Percentiles rank a stretch among this genome's conserved stretches.
Evolutionary conservation across 2,329 filamentous ascomycete genomes (phyloP).

Genomic region (Neofusicoccum parvum): DNA sequence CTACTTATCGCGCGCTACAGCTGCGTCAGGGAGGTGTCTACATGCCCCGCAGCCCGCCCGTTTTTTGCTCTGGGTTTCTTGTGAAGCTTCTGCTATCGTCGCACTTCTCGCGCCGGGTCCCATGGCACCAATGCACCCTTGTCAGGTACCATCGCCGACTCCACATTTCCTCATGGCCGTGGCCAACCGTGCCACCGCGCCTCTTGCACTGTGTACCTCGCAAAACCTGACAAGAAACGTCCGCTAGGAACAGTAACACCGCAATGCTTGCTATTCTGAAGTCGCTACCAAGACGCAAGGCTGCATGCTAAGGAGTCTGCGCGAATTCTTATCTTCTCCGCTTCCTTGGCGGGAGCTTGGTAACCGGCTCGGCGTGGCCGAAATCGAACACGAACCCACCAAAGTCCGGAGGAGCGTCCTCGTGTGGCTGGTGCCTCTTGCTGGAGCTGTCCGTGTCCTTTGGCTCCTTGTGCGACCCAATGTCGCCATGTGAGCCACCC

Average conservation of each 20-base stretch:
- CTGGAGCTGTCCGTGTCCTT: not conserved
- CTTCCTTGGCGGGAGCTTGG: slow-evolving; percentile 20
- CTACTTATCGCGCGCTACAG: slow-evolving; percentile 4
- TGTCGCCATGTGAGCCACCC: slow-evolving; percentile 25
- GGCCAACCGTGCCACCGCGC: not conserved
- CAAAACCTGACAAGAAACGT: not conserved
- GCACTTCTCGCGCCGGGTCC: not conserved
- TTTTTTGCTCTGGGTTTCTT: not conserved
- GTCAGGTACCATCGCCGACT: not conserved
- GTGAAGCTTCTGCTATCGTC: not conserved
- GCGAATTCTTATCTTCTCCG: slow-evolving; percentile 3
- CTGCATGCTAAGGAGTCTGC: not conserved
- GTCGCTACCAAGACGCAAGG: not conserved
- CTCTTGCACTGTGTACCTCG: not conserved
- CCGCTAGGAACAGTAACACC: not conserved
- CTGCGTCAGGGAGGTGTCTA: not conserved
- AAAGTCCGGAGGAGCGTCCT: not conserved
- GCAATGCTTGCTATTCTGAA: not conserved
- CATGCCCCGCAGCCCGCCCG: not conserved
- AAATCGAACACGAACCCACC: slow-evolving; percentile 22
- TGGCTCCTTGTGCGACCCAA: not conserved
- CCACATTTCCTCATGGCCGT: not conserved
- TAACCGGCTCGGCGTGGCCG: slow-evolving; percentile 8
- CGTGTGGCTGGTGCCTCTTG: not conserved
- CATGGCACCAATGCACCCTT: not conserved